Evolutionary conservation across 352 stramenopile species (phyloP), one percentile per base, ranked within the genome.

Genomic region (Globisporangium megalacanthum): DNA sequence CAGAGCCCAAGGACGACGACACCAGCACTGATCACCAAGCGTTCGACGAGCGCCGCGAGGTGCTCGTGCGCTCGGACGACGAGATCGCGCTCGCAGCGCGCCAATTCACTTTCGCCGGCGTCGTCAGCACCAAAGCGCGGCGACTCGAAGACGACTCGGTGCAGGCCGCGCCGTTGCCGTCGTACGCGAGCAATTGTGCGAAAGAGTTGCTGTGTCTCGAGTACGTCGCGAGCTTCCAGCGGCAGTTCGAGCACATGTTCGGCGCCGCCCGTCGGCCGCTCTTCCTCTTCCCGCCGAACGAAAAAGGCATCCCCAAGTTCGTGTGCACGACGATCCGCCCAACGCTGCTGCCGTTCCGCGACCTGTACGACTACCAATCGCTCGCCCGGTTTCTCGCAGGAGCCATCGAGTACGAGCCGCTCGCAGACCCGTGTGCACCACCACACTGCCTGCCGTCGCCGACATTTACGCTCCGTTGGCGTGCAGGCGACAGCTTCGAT

Each of bases 171-270:
- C 60, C 63, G 2, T 42, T 65, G 19, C 50, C 61, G 17, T 74
- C 77, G 35, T 88, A 85, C 58, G 56, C 54, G 31, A 68, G 54
- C 59, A 97, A 96, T 58, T 83, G 61, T 49, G 77, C 77, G 14
- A 98, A 98, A 55, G 92, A 98, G 57, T 74, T 95, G 59, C 78
- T 98, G 17, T 97, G 88, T 66, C 76, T 98, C 39, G 88, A 98
- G 74, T 98, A 98, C 68, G 86, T 98, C 39, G 71, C 86, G 0
- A 80, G 91, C 22, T 98, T 98, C 70, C 74, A 86, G 67, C 61
- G 72, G 14, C 89, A 98, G 59, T 98, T 97, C 56, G 79, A 91
- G 54, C 67, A 74, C 44, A 75, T 97, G 57, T 98, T 97, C 69
- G 45, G 52, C 9, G 72, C 91, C 1, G 67, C 69, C 11, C 73